Conservation (phyloP, 305 asterid species). For the Euphrasia arctica region DNA sequence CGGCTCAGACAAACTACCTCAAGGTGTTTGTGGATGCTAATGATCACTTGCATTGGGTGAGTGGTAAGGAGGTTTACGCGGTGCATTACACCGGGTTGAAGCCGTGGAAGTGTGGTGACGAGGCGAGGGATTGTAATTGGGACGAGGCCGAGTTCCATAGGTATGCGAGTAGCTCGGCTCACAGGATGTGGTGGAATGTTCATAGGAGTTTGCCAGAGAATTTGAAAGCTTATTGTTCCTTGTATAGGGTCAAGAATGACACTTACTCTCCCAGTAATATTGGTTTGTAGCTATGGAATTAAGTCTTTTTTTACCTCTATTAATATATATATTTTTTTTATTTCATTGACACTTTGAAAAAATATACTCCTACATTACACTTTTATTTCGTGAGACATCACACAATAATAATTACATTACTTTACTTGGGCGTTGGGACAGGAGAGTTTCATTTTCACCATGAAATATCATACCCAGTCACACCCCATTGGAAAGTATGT, state of each 20-base stretch:
- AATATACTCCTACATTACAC: too few relatives aligned
- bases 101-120: conserved; percentile 73
- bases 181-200: conserved; percentile 60
- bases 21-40: conserved; percentile 42
- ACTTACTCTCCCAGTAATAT: not conserved
- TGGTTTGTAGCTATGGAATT: not conserved
- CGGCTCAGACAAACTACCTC: conserved; percentile 47
- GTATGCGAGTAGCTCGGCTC: conserved; percentile 63
- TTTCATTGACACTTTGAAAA: too few relatives aligned
- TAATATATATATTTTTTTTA: too few relatives aligned
- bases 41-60: conserved; percentile 32
- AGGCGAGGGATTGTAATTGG: conserved; percentile 69
- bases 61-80: conserved; percentile 32
- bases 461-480: too few relatives aligned
- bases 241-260: conserved; percentile 7
- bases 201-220: conserved; percentile 46
- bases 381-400: too few relatives aligned
- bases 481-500: too few relatives aligned
- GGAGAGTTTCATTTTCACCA: too few relatives aligned
- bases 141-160: conserved; percentile 35
- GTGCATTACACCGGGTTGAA: conserved; percentile 75
- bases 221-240: conserved; percentile 43
- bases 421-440: too few relatives aligned
- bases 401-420: too few relatives aligned
- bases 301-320: too few relatives aligned